Evolutionary conservation across 768 basidiomycete species (phyloP), one percentile per base, ranked within the genome.

Genomic region (Leucocoprinus sp.): DNA sequence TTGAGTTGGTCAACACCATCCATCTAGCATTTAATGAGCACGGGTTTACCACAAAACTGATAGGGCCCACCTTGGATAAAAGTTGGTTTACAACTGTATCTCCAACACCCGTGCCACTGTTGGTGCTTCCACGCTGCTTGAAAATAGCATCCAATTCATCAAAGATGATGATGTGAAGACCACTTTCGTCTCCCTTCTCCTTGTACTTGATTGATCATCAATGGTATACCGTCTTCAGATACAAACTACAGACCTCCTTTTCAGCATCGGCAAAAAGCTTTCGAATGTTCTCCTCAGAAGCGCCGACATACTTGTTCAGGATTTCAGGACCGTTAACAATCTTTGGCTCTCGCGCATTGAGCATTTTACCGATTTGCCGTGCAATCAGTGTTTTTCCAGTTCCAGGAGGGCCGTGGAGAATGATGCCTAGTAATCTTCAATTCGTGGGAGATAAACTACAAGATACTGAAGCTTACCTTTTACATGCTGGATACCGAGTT

Each of bases 311-410:
- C 61, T 98, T 98, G 70, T 86, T 98, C 43, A 99, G 68, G 50
- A 99, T 82, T 67, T 99, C 96, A 8, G 96, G 96, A 35, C 96
- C 96, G 60, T 98, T 98, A 48, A 99, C 96, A 45, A 99, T 75
- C 65, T 99, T 99, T 27, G 96, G 96, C 61, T 99, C 96, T 44
- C 88, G 74, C 2, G 96, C 96, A 55, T 99, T 99, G 48, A 98
- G 71, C 91, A 99, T 97, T 65, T 96, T 98, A 9, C 96, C 96
- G 50, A 99, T 99, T 72, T 98, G 96, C 28, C 96, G 75, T 2
- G 96, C 96, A 69, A 99, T 90, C 12, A 99, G 74, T 0, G 96
- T 99, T 69, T 99, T 99, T 48, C 96, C 96, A 7, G 96, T 98
- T 58, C 96, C 96, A 0, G 96, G 96, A 44, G 96, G 96, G 9